Conservation (phyloP, 106 monocot genomes). For the Gastrodia elata region DNA sequence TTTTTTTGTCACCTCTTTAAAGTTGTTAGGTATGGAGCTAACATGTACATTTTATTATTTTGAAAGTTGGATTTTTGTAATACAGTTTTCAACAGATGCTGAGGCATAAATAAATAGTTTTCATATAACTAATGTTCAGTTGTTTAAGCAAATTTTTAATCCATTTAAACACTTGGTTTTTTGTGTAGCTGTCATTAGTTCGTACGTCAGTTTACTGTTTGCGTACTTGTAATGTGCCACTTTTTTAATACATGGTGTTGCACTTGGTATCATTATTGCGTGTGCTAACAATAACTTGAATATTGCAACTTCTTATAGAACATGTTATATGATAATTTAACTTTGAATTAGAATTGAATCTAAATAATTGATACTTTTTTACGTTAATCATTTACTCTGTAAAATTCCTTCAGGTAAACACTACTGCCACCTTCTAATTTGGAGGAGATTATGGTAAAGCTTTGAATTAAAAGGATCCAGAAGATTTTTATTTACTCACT, state of each 20-base stretch:
- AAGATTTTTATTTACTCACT: constrained; percentile 73
- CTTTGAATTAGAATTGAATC: background rate
- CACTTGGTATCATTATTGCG: too few relatives aligned
- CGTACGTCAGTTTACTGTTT: too few relatives aligned
- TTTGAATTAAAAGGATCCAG: constrained; percentile 70
- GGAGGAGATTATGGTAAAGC: constrained; percentile 72
- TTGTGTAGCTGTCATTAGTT: too few relatives aligned
- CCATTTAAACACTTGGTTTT: too few relatives aligned
- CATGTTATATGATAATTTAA: background rate
- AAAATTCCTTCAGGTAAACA: constrained; percentile 61
- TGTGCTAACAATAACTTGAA: too few relatives aligned
- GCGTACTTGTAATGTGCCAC: too few relatives aligned
- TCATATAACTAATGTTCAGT: too few relatives aligned
- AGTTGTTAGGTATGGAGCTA: too few relatives aligned
- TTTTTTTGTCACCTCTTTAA: background rate
- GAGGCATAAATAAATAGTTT: background rate
- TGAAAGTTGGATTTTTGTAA: background rate
- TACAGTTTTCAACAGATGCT: background rate
- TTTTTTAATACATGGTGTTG: too few relatives aligned
- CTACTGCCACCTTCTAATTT: constrained; percentile 52
- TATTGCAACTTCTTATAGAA: background rate
- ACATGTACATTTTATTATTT: background rate
- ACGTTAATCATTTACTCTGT: background rate
- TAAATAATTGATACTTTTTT: background rate
- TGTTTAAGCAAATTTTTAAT: too few relatives aligned